Evolutionary conservation across 1,284 basidiomycete species (phyloP), one percentile per base, ranked within the genome.

Genomic region (Bjerkandera adusta): DNA sequence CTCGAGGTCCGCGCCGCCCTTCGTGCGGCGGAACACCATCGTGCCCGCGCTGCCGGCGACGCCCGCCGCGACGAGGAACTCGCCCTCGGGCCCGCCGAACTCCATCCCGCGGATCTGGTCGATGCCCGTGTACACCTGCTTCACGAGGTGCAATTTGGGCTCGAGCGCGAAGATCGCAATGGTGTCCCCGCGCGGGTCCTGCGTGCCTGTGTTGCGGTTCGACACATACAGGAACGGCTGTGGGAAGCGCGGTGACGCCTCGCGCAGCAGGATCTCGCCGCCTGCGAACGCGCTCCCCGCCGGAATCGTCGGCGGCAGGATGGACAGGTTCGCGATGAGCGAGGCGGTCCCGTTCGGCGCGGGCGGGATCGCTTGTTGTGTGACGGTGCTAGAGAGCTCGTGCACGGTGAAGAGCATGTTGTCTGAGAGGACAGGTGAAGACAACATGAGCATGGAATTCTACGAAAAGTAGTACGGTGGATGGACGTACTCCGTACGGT

Each of bases 101-200:
- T 73, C 68, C 77, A 85, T 83, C 3, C 80, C 81, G 22, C 83
- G 69, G 43, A 84, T 73, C 59, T 83, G 79, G 49, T 79, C 65
- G 38, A 85, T 63, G n/a, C 82, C 79, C 0, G 82, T 85, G 58
- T 72, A 83, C 25, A 83, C 73, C 45, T 81, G 76, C 15, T 67
- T 69, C 13, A 78, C 60, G 30, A 81, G 63, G 49, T 48, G 43
- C 32, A 64, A 58, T 47, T 51, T 34, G 4, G 60, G 57, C 45
- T 57, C 50, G 44, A 63, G 36, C 18, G 51, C 51, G 55, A 67
- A 66, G 49, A 70, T 63, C 21, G 65, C 65, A 49, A 70, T 67
- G 12, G 68, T 59, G 56, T 70, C 68, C 10, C 68, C 68, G 25
- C 58, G 57, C 16, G 64, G 57, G 49, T 67, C 66, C 38, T 60